Evolutionary conservation across 208 protist species (phyloP), one percentile per base, ranked within the genome.

Genomic region (Trypanosoma platydactyli): DNA sequence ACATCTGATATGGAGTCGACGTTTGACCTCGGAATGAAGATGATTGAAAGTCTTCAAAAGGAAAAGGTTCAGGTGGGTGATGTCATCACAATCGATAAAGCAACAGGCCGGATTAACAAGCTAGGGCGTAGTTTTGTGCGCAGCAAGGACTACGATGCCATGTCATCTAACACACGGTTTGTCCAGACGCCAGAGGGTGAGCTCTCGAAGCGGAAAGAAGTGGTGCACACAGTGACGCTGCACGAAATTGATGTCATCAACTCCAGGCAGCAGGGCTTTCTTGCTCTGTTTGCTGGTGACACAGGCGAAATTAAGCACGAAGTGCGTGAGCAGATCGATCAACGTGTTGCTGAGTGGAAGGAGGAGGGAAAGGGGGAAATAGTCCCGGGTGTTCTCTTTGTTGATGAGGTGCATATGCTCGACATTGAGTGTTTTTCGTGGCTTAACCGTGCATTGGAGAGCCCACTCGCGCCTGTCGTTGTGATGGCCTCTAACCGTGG

Each of bases 171-270:
- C 76, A 96, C 90, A 16, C 84, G 93, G 62, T 99, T 99, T 79
- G 95, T 99, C 35, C 91, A 98, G 60, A 98, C 95, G 22, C 99
- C 99, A 24, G 92, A 98, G 56, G 99, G 99, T 5, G 99, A 99
- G 86, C 88, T 99, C 27, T 98, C 99, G 67, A 99, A 99, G 81
- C 89, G 98, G 50, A 99, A 99, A 85, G 97, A 99, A 78, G 97
- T 99, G 18, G 97, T 99, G 45, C 99, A 99, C 88, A 99, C 94
- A 5, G 98, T 99, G 3, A 97, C 92, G 3, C 89, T 99, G 40
- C 99, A 99, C 75, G 99, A 99, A 79, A 99, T 99, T 61, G 99
- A 99, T 71, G 99, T 99, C 22, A 99, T 99, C 82, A 99, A 99
- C 89, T 98, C 92, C 42, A 86, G 98, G 51, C 92, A 97, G 55